Percentiles rank a stretch among this genome's conserved stretches.
Conservation (phyloP, 2,329 filamentous ascomycete species). For the Exophiala xenobiotica region DNA sequence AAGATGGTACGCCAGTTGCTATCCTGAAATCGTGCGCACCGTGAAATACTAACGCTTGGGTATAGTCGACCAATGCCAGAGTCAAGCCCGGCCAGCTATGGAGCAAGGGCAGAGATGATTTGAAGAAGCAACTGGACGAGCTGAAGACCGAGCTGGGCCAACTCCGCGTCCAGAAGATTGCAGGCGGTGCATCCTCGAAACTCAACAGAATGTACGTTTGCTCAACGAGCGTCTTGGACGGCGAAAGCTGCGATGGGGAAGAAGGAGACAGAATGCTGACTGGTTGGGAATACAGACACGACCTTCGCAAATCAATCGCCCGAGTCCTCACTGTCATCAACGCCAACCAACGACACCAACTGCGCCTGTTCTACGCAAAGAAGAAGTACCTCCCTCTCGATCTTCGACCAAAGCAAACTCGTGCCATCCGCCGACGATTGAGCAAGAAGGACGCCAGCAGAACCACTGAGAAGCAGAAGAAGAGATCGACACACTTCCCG, state of each 20-base stretch:
- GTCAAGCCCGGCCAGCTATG: constrained; percentile 97
- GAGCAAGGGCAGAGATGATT: constrained; percentile 99
- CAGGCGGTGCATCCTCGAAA: constrained; percentile 83
- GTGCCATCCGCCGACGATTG: constrained; percentile 93
- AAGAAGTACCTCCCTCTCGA: constrained; percentile 99
- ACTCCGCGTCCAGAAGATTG: constrained; percentile 97
- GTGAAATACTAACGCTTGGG: constrained; percentile 10
- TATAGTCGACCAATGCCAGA: constrained; percentile 61
- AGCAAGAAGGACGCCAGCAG: constrained; percentile 84
- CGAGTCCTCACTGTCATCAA: constrained; percentile 99
- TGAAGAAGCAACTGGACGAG: constrained; percentile 91
- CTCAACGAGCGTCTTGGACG: constrained; percentile 10
- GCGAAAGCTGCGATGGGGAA: constrained; percentile 22
- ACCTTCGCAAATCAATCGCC: constrained; percentile 99
- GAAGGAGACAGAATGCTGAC: constrained; percentile 19
- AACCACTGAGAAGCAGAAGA: constrained; percentile 91
- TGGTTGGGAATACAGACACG: constrained; percentile 64
- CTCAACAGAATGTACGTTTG: constrained; percentile 89
- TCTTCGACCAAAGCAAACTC: constrained; percentile 97
- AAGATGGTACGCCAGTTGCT: constrained; percentile 26
- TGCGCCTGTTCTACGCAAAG: constrained; percentile 99
- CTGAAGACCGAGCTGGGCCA: constrained; percentile 95
- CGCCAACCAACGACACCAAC: constrained; percentile 96
- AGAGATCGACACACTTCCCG: constrained; percentile 93
- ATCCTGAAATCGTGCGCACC: neutral